A percentile compares a stretch with the other conserved stretches of the same genome.
These are phyloP conservation scores for Isabelozyma heimii DNA, from an alignment of 805 yeast genomes.

Conservation along the genomic window DNA sequence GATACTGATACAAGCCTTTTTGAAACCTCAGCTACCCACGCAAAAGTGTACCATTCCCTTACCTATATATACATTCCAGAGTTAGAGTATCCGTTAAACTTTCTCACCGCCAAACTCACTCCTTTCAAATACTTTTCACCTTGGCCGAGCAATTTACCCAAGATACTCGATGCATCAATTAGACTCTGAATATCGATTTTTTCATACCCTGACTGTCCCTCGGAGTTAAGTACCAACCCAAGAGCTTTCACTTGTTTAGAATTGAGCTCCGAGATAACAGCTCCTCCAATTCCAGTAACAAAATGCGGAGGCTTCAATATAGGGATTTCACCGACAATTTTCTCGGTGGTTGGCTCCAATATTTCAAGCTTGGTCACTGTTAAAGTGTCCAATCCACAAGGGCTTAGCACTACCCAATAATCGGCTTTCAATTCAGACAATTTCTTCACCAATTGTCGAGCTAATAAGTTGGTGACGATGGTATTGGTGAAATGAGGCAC, in stretches of 20 bases:
- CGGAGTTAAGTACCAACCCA: conserved; percentile 47
- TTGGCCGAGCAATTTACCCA: conserved; percentile 8
- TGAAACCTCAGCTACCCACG: too few relatives aligned
- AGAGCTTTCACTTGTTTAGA: neutral
- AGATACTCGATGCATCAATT: conserved; percentile 26
- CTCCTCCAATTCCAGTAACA: conserved; percentile 57
- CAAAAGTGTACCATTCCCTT: neutral
- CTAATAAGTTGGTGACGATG: conserved; percentile 29
- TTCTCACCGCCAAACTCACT: conserved; percentile 17
- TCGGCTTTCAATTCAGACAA: conserved; percentile 7
- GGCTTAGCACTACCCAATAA: conserved; percentile 32
- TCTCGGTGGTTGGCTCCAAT: neutral
- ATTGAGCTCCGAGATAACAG: conserved; percentile 28
- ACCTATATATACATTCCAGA: conserved; percentile 27
- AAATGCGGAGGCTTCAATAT: conserved; percentile 58
- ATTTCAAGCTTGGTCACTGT: conserved; percentile 1
- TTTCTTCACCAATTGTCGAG: conserved; percentile 15
- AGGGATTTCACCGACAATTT: conserved; percentile 8
- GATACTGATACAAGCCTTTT: too few relatives aligned
- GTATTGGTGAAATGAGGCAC: conserved; percentile 37
- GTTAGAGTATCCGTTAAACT: conserved; percentile 20
- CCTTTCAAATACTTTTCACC: conserved; percentile 8
- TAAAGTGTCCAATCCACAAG: conserved; percentile 18
- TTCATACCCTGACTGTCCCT: conserved; percentile 62
- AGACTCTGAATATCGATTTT: conserved; percentile 46